These are phyloP conservation scores for Metschnikowia similis DNA, from an alignment of 805 yeast genomes.

Conservation along the genomic window DNA sequence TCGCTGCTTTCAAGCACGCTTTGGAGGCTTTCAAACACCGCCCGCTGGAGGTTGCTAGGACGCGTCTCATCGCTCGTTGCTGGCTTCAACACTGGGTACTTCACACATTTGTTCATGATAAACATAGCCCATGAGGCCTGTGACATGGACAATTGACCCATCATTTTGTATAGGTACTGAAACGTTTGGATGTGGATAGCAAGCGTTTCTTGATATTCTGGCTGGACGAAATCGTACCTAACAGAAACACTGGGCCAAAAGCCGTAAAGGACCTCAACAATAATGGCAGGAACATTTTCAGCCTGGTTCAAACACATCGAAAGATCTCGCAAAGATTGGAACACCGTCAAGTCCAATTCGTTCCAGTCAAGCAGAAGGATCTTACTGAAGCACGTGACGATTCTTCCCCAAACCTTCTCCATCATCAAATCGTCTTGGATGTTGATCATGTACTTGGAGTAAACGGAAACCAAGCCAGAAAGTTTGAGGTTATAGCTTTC, in stretches of 20 bases:
- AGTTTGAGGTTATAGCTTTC: slow-evolving; percentile 62
- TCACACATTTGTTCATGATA: slow-evolving; percentile 60
- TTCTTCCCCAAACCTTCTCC: slow-evolving; percentile 49
- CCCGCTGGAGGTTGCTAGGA: slow-evolving; percentile 58
- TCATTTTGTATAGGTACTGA: slow-evolving; percentile 41
- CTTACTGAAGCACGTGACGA: slow-evolving; percentile 46
- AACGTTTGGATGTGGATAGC: slow-evolving; percentile 53
- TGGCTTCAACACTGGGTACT: slow-evolving; percentile 70
- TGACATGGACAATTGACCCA: slow-evolving; percentile 27
- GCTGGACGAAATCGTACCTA: slow-evolving; percentile 38
- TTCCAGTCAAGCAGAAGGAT: slow-evolving; percentile 40
- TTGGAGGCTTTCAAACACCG: slow-evolving; percentile 49
- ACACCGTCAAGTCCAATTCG: slow-evolving; percentile 54
- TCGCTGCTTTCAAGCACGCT: slow-evolving; percentile 19
- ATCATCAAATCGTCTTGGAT: slow-evolving; percentile 19
- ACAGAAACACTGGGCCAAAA: slow-evolving; percentile 47
- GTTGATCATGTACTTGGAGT: slow-evolving; percentile 45
- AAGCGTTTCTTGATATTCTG: slow-evolving; percentile 57
- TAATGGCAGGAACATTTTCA: slow-evolving; percentile 12
- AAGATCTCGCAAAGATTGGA: slow-evolving; percentile 49
- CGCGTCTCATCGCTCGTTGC: slow-evolving; percentile 46
- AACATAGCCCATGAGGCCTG: slow-evolving; percentile 49
- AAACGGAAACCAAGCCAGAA: slow-evolving; percentile 64
- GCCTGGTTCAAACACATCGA: slow-evolving; percentile 29
- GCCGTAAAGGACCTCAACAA: slow-evolving; percentile 39